phyloP scores from a whole-genome alignment of 352 stramenopile genomes.

The Plasmopara muralis region DNA sequence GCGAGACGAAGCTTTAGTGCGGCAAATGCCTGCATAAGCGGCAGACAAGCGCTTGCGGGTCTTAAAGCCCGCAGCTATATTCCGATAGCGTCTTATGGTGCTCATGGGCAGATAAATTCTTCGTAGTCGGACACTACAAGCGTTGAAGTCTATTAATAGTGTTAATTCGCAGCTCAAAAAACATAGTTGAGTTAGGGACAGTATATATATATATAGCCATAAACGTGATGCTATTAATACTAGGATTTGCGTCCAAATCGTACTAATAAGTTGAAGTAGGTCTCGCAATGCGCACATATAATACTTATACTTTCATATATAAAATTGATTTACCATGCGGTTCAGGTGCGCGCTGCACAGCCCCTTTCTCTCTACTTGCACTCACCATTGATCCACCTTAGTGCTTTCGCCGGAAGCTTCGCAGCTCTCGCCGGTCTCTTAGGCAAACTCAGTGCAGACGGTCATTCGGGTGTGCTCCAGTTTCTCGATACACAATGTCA shows the following conservation, averaged over 20 bases:
- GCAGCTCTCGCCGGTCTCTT: conserved; percentile 47
- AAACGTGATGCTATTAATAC: too few species aligned
- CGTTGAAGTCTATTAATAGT: too few species aligned
- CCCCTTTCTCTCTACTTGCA: not conserved
- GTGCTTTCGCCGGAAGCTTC: conserved; percentile 50
- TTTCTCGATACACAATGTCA: conserved; percentile 22
- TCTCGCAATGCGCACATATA: too few species aligned
- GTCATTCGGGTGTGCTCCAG: conserved; percentile 24
- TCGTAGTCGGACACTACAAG: not conserved
- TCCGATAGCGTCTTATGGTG: conserved; percentile 20
- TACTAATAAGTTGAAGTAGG: too few species aligned
- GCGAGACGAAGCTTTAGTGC: conserved; percentile 13
- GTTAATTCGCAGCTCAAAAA: too few species aligned
- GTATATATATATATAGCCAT: too few species aligned
- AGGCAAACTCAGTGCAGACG: conserved; percentile 50
- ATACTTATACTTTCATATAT: too few species aligned
- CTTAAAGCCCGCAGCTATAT: conserved; percentile 18
- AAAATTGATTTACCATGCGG: conserved; percentile 3
- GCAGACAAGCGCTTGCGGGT: conserved; percentile 21
- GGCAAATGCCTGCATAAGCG: conserved; percentile 12
- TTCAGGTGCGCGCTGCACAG: conserved; percentile 6
- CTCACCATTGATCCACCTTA: conserved; percentile 9
- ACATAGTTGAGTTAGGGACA: too few species aligned
- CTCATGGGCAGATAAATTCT: conserved; percentile 1
- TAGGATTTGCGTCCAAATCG: too few species aligned